Base-by-base conservation (phyloP, 208 protist genomes). In the Leishmania tarentolae region DNA sequence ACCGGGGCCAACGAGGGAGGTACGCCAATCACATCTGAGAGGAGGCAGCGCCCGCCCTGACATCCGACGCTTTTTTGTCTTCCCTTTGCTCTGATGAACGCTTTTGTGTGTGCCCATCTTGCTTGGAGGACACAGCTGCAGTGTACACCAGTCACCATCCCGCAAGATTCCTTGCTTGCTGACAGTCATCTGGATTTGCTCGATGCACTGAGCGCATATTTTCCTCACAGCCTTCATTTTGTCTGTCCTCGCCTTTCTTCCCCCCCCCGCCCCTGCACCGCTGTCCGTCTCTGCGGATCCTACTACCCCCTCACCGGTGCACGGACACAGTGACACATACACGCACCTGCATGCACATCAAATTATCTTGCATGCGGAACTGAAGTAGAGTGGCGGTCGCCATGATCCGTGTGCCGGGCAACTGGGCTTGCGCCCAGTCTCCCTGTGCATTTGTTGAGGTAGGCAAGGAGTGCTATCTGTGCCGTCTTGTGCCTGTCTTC, bases 361-460 rank as follows among this genome's bases (percentile, higher is more conserved):
- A n/a, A 40, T 3, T 13, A 42, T n/a, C 17, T 7, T 35, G 17
- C 6, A 42, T 61, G 44, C 47, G 42, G 50, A 15, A 44, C 46
- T 78, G 74, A 57, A 42, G 17, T 19, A 31, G 46, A 28, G 11
- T 63, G 74, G 19, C 15, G 35, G 11, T 66, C 28, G 56, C 53
- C 2, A 94, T 94, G 91, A 81, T 94, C 74, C 84, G 84, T 40
- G 81, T 93, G 31, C 92, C 92, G 17, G 44, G 65, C 35, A 83
- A 75, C 24, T 95, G 92, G 92, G 15, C 65, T 17, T 92, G 87
- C 47, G 81, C 92, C 7, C 82, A 79, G 7, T 81, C 65, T 4
- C 76, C 78, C 11, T 90, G 87, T 69, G 88, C 82, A 3, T 86
- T 91, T 44, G 90, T 93, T 28, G 86, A 94, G 74, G 19, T 91